Base-by-base conservation (phyloP, 2,329 filamentous ascomycete species). In the Apiospora hydei region DNA sequence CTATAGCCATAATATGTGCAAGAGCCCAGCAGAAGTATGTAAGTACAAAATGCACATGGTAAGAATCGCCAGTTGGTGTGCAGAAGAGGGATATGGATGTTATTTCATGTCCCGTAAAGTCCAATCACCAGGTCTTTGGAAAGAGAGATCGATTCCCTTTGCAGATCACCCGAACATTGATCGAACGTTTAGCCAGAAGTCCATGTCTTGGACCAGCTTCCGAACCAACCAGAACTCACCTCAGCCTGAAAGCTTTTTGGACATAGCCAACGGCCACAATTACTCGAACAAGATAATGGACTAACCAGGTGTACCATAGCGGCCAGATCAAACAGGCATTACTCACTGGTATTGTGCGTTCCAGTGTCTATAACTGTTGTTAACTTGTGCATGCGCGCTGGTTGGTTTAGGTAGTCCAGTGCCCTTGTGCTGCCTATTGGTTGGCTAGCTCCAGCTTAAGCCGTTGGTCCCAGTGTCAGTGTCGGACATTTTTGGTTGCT, bases 401-500 rank as follows among this genome's bases (percentile, higher is more conserved):
- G 41, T 14, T 43, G 41, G 5, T 38, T 8, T 38, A 38, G 34
- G 3, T 38, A 8, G 34, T 38, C 34, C 34, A 8, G 34, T 38
- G 34, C 7, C 34, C 7, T 38, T 30, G 26, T 3, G 26, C 3
- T 8, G n/a, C 34, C 7, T 38, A 38, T 38, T 38, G 34, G 34
- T 38, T 38, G 16, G 44, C 44, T 21, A 47, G 21, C 44, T 47
- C 44, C 44, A 47, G 44, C 18, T 46, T 47, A 47, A 34, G 26
- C 30, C 34, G 34, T 38, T 38, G 34, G 34, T 38, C 34, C 34
- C 34, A 38, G 34, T 38, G 53, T 61, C 34, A 38, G 34, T 38
- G 53, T 61, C 53, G 53, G 53, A n/a, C 53, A 61, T 38, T 61
- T 38, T 61, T 38, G 53, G 53, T 61, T 61, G 53, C 53, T 61